Percentiles rank a stretch among this genome's conserved stretches.
Conservation (phyloP, 768 basidiomycete species). For the Russula emetica region DNA sequence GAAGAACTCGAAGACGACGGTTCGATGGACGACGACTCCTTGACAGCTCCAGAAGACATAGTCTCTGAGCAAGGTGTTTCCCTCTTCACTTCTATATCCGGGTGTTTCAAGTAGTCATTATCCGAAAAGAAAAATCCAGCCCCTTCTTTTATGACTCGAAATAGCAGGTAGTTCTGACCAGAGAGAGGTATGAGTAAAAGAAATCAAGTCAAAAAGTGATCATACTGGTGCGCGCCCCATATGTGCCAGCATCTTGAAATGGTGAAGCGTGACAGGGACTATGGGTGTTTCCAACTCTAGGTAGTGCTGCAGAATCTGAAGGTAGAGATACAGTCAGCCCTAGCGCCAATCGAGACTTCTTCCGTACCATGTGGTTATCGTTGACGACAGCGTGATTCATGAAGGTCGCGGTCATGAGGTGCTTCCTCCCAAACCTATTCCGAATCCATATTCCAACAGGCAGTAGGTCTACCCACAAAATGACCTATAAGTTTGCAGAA, state of each 20-base stretch:
- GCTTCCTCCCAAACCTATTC: constrained; percentile 50
- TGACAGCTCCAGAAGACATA: constrained; percentile 27
- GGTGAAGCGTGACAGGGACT: constrained; percentile 71
- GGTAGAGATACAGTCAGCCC: constrained; percentile 47
- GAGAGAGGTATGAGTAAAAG: constrained; percentile 8
- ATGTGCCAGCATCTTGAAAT: constrained; percentile 69
- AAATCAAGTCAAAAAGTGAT: constrained; percentile 9
- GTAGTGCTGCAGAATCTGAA: constrained; percentile 32
- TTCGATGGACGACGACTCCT: constrained; percentile 3
- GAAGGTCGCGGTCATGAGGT: constrained; percentile 59
- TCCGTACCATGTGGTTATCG: constrained; percentile 44
- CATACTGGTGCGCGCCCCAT: constrained; percentile 59
- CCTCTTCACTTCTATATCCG: constrained; percentile 24
- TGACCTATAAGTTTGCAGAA: constrained; percentile 12
- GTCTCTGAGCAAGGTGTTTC: constrained; percentile 26
- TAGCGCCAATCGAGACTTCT: not conserved
- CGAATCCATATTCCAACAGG: constrained; percentile 60
- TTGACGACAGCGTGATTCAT: constrained; percentile 74
- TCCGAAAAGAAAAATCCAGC: constrained; percentile 68
- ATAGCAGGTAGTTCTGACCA: constrained; percentile 49
- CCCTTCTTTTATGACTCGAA: constrained; percentile 58
- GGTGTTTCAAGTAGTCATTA: constrained; percentile 53
- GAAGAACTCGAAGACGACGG: constrained; percentile 32
- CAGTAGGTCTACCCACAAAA: constrained; percentile 44
- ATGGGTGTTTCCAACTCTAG: constrained; percentile 34